Percentiles rank a stretch among this genome's conserved stretches.
These are phyloP conservation scores for barrel medic (Medicago truncatula) DNA, from an alignment of 306 rosid genomes.

Conservation along the genomic window DNA sequence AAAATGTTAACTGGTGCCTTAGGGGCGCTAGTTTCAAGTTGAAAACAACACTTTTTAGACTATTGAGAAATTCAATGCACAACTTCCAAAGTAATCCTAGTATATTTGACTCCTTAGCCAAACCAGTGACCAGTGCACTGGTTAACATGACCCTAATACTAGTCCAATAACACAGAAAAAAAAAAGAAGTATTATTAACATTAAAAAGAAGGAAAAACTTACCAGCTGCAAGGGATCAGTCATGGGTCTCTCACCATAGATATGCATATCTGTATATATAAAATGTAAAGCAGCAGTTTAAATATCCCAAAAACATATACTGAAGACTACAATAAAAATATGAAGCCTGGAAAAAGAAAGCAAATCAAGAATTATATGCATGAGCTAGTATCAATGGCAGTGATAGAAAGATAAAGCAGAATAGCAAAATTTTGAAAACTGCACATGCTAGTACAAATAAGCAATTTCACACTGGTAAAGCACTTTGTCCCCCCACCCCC, in stretches of 20 bases:
- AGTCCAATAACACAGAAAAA: conserved; percentile 23
- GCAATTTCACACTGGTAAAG: neutral
- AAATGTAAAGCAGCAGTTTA: conserved; percentile 28
- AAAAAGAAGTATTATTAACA: neutral
- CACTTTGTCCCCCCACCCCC: neutral
- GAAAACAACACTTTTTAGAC: too few relatives aligned
- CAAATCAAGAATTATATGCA: conserved; percentile 8
- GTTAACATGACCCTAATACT: neutral
- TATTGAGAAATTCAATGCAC: too few relatives aligned
- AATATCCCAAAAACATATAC: conserved; percentile 26
- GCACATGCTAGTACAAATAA: neutral
- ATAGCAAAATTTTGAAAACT: conserved; percentile 8
- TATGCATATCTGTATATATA: conserved; percentile 53
- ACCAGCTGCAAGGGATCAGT: conserved; percentile 88
- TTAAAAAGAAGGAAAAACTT: conserved; percentile 44
- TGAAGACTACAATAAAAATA: neutral
- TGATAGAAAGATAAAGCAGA: neutral
- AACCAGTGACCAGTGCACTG: too few relatives aligned
- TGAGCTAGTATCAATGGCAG: conserved; percentile 10
- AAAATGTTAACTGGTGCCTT: too few relatives aligned
- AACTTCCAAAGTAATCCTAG: too few relatives aligned
- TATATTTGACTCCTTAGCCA: too few relatives aligned
- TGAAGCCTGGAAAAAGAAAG: neutral
- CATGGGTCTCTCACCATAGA: conserved; percentile 58
- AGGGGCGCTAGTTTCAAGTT: too few relatives aligned